Conservation (phyloP, 208 protist species). For the Naegleria fowleri region DNA sequence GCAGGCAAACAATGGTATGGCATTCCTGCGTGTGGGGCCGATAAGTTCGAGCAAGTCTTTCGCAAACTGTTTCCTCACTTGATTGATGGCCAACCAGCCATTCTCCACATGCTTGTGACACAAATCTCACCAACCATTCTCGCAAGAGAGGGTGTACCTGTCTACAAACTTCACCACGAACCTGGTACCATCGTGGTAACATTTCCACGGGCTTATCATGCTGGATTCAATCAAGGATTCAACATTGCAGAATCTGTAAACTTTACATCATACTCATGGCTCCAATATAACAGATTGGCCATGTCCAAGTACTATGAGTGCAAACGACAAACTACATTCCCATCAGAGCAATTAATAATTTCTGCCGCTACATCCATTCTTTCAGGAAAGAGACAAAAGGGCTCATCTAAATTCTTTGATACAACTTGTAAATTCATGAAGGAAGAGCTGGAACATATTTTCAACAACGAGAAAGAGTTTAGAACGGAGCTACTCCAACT, state of each 20-base stretch:
- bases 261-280: slow-evolving; percentile 54
- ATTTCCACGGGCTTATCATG: slow-evolving; percentile 62
- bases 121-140: slow-evolving; percentile 46
- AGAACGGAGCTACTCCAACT: background rate
- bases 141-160: slow-evolving; percentile 36
- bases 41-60: slow-evolving; percentile 51
- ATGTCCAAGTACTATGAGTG: background rate
- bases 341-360: slow-evolving; percentile 5
- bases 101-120: slow-evolving; percentile 53
- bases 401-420: background rate
- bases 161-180: slow-evolving; percentile 44
- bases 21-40: slow-evolving; percentile 28
- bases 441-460: background rate
- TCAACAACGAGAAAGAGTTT: background rate
- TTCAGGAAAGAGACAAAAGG: background rate
- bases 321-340: background rate
- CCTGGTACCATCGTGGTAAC: slow-evolving; percentile 59
- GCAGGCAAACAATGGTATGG: slow-evolving; percentile 59
- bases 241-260: slow-evolving; percentile 68
- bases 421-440: background rate
- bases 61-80: slow-evolving; percentile 35
- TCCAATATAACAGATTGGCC: slow-evolving; percentile 41
- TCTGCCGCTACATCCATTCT: background rate
- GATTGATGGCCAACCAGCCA: slow-evolving; percentile 50
- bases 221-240: slow-evolving; percentile 61